These are phyloP conservation scores for Russula abietina DNA, from an alignment of 768 basidiomycete species.

Conservation along the genomic window DNA sequence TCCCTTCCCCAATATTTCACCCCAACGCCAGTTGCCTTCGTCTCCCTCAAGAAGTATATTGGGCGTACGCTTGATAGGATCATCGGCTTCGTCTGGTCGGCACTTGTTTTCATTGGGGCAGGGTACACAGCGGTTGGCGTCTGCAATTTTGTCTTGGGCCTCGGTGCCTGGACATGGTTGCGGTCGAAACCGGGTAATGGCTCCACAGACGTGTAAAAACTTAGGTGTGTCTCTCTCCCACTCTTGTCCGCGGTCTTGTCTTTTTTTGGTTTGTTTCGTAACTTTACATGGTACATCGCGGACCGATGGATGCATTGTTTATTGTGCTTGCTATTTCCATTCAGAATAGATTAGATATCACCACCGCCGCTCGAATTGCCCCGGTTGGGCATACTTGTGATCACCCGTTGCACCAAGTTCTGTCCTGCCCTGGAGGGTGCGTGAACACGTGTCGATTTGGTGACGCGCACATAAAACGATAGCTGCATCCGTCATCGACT, in stretches of 20 bases:
- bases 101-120: constrained; percentile 67
- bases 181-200: constrained; percentile 16
- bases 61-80: constrained; percentile 68
- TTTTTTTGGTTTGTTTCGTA: background rate
- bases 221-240: background rate
- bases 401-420: background rate
- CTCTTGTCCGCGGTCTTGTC: background rate
- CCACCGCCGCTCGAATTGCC: background rate
- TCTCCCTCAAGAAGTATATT: constrained; percentile 50
- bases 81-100: constrained; percentile 75
- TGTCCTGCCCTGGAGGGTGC: background rate
- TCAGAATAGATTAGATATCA: background rate
- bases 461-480: background rate
- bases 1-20: constrained; percentile 45
- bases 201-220: constrained; percentile 9
- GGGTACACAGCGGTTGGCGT: constrained; percentile 66
- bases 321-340: constrained; percentile 2
- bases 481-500: background rate
- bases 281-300: background rate
- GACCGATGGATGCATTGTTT: background rate
- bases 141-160: constrained; percentile 64
- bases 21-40: constrained; percentile 49
- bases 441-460: background rate
- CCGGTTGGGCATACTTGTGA: background rate
- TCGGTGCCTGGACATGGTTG: constrained; percentile 57